These are phyloP conservation scores for Coemansia sp. DNA, from an alignment of 192 early-diverging fungal genomes.

Conservation along the genomic window DNA sequence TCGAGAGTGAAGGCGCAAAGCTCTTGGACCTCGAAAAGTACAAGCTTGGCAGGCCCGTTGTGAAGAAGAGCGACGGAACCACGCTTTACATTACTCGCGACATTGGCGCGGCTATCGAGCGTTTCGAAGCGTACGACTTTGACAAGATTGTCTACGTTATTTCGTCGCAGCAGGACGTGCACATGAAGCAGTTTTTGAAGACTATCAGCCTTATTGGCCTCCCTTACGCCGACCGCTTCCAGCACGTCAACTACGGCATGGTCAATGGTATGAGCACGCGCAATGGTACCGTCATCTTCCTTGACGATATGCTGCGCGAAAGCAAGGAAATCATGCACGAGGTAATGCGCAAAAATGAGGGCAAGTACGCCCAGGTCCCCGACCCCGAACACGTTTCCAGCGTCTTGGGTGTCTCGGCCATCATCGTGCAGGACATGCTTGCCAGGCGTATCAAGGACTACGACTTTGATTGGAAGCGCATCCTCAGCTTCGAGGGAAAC, in stretches of 20 bases:
- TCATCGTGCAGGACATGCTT: slow-evolving; percentile 90
- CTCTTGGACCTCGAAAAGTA: slow-evolving; percentile 82
- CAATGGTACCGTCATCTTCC: slow-evolving; percentile 92
- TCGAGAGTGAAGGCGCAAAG: slow-evolving; percentile 79
- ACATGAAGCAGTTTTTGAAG: slow-evolving; percentile 96
- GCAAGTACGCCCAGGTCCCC: slow-evolving; percentile 82
- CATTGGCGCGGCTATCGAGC: slow-evolving; percentile 93
- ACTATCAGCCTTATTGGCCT: slow-evolving; percentile 81
- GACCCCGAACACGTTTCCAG: slow-evolving; percentile 84
- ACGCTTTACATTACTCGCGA: slow-evolving; percentile 95
- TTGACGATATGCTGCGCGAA: slow-evolving; percentile 91
- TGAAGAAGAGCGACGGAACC: slow-evolving; percentile 91
- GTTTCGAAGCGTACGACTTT: slow-evolving; percentile 86
- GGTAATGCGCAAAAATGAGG: slow-evolving; percentile 89
- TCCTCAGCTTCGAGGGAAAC: slow-evolving; percentile 96
- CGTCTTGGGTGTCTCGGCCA: slow-evolving; percentile 89
- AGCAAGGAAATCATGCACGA: slow-evolving; percentile 88
- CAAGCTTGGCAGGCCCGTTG: slow-evolving; percentile 83
- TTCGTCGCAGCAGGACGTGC: slow-evolving; percentile 86
- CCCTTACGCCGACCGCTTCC: slow-evolving; percentile 81
- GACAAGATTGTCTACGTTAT: slow-evolving; percentile 95
- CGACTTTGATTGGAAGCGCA: slow-evolving; percentile 87
- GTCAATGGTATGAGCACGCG: slow-evolving; percentile 96
- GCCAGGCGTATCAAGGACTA: slow-evolving; percentile 95
- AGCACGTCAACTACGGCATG: slow-evolving; percentile 95